Base-by-base conservation (phyloP, 768 basidiomycete genomes). In the Russula foetens region DNA sequence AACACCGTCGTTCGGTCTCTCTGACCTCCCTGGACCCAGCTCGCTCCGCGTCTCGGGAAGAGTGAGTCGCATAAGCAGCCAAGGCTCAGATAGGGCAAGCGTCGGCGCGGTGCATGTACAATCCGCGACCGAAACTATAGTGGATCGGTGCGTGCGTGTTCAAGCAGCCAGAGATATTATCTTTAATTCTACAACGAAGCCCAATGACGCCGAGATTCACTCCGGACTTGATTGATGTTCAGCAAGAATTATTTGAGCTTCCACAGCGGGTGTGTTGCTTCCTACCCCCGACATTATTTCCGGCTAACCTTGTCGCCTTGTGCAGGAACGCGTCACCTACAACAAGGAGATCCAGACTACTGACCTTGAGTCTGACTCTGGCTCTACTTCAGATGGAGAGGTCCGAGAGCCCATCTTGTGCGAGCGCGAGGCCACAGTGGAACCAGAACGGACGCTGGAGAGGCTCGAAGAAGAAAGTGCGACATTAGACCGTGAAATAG, bases 231-330 rank as follows among this genome's bases (percentile, higher is more conserved):
- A 82, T 96, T 52, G 91, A 96, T 65, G 79, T 90, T 19, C 90
- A 93, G 64, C 86, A 92, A 68, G 94, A 97, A 69, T 75, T 97
- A 6, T 96, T 92, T 66, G 93, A 95, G 67, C 75, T 94, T 12
- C 93, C 93, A 2, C 84, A 88, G 68, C 92, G 88, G 77, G 93
- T 92, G n/a, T 28, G 67, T 58, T 3, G 26, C 23, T 9, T 24
- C n/a, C 44, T 15, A 44, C 46, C 26, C 2, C 29, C 15, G 41
- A 9, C n/a, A 14, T 24, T 2, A 52, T 24, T 28, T 26, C 45
- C 5, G 4, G 46, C 45, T 51, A 38, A 49, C 15, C 28, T 17
- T 41, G n/a, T 35, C 6, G 23, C 14, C 15, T 4, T 45, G 58
- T 61, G 47, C 67, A 87, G 88, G 88, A 90, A 74, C 84, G 84